Evolutionary conservation across 73 alveolate genomes (phyloP).

Genomic region (Paramecium biaurelia): DNA sequence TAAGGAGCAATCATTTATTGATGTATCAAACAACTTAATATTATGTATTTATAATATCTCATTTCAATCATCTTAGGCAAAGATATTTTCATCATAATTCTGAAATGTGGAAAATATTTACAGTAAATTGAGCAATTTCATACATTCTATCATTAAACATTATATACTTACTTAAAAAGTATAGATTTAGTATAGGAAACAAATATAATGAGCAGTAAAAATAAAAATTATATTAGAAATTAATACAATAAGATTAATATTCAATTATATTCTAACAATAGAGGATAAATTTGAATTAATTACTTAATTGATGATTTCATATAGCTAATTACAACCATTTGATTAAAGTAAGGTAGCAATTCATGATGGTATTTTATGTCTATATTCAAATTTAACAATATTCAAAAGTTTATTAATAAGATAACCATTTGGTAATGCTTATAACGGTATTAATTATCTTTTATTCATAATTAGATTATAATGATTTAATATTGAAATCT

Average conservation of each 20-base stretch:
- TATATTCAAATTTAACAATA: not conserved
- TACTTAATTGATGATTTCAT: not conserved
- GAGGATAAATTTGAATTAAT: constrained; percentile 18
- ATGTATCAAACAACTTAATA: not conserved
- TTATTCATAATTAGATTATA: constrained; percentile 6
- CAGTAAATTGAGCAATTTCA: not conserved
- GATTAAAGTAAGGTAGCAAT: constrained; percentile 10
- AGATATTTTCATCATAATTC: constrained; percentile 20
- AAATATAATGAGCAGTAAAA: not conserved
- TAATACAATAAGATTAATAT: not conserved
- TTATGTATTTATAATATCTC: not conserved
- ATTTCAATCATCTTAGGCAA: not conserved
- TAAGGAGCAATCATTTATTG: not conserved
- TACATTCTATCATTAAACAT: not conserved
- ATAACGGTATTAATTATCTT: not conserved
- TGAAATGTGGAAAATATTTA: not conserved
- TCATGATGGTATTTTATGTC: constrained; percentile 32
- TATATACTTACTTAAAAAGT: not conserved
- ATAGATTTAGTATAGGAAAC: not conserved
- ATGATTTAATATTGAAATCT: not conserved
- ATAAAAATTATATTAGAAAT: not conserved
- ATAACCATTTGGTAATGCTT: not conserved
- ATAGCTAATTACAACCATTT: not conserved
- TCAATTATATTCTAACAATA: not conserved
- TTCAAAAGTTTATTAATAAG: not conserved